Base-by-base conservation (phyloP, 1,139 yeast species). In the Nakaseomyces sp. region DNA sequence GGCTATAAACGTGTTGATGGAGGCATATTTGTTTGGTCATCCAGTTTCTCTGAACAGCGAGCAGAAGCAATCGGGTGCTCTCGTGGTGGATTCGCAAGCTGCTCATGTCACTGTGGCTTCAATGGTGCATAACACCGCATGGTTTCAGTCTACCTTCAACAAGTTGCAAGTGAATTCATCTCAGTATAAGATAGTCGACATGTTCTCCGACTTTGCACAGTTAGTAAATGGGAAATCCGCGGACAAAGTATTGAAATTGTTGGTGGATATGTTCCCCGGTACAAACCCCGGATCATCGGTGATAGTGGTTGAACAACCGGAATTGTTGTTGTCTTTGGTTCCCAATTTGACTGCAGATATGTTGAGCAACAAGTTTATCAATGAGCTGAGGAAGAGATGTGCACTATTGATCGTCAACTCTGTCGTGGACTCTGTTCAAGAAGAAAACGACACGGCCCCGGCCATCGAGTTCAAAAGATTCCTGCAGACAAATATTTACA, bases 1-100 rank as follows among this genome's bases (percentile, higher is more conserved):
- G 94, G 65, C 84, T 28, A 57, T 76, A 5, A 72, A 61, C 45
- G 57, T 65, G 4, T 47, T 71, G 6, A 51, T 68, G 10, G 72
- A 68, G 43, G 54, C 64, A 6, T 49, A 55, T 7, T 36, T 65
- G 4, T 60, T 47, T 26, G 64, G 63, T 3, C 38, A 37, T 13
- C 55, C 64, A 10, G 26, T 37, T 12, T 56, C 61, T 3, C 41
- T 59, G 36, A 58, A 57, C 35, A 45, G 49, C 12, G 32, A 25
- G n/a, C 31, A 37, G 40, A 37, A 26, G n/a, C n/a, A n/a, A 19
- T 12, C 22, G 1, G 36, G 20, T 9, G 13, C 19, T 5, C 7
- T 29, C 7, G n/a, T 9, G 5, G 31, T 17, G 7, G 22, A 13
- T n/a, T 10, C 31, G 5, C 15, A 29, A 17, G 22, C 20, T 10